Evolutionary conservation across 2,329 filamentous ascomycete genomes (phyloP), one percentile per base, ranked within the genome.

Genomic region (Penicillium sp.): DNA sequence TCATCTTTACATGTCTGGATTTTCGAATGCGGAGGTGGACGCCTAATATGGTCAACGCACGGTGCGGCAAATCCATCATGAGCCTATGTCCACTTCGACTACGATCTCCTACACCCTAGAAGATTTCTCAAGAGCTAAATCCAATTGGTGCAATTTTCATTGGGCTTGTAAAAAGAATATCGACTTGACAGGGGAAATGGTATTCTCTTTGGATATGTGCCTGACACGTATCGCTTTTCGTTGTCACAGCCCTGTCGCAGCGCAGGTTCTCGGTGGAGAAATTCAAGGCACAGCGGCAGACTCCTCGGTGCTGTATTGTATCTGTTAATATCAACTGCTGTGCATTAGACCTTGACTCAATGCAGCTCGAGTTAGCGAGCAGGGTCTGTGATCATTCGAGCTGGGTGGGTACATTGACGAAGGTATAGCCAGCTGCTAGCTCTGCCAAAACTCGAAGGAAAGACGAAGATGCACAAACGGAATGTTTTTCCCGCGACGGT

Each of bases 61-160:
- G 10, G n/a, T 19, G 16, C 16, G n/a, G 6, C 0, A 0, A 42
- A 0, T 3, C 40, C 6, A 22, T 3, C 1, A 22, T 3, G 40
- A 8, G n/a, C n/a, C n/a, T 10, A 10, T 42, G 0, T 42, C 22
- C n/a, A 7, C 6, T 11, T 3, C 40, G 1, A 11, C 2, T 16
- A 22, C n/a, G 5, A 22, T n/a, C 38, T 1, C 5, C 6, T 42
- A 11, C 13, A 3, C 40, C 8, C 40, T 19, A 2, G 40, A 42
- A 19, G 40, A 42, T 11, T 19, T 42, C 11, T 19, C 40, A 42
- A 42, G 4, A 7, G 40, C 7, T 19, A 22, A 42, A 22, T 42
- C 40, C 2, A 11, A 42, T 42, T 42, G 6, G 40, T 42, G n/a
- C 40, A 11, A 22, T 42, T 11, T 10, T 42, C 16, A 19, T 7